Conservation (phyloP, 2,329 filamentous ascomycete species). For the Fusarium coffeatum region DNA sequence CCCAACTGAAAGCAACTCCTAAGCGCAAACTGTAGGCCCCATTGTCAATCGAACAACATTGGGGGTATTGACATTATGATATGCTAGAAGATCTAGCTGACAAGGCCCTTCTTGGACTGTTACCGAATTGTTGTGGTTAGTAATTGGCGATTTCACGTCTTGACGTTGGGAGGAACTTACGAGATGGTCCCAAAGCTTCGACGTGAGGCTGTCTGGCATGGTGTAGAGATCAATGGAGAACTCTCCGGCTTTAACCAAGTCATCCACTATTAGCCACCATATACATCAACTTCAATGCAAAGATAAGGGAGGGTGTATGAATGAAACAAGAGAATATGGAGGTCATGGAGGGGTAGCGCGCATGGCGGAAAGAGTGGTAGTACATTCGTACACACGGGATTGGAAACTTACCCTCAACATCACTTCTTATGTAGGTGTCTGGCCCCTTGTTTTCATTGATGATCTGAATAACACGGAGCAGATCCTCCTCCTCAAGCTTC, state of each 20-base stretch:
- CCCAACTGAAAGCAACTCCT: slow-evolving; percentile 36
- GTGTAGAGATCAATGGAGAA: slow-evolving; percentile 99
- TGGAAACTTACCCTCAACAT: slow-evolving; percentile 82
- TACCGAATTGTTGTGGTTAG: slow-evolving; percentile 6
- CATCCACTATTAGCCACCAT: slow-evolving; percentile 51
- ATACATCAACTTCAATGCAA: slow-evolving; percentile 48
- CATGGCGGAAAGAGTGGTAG: not conserved
- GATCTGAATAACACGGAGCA: slow-evolving; percentile 95
- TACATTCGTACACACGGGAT: not conserved
- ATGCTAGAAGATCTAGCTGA: slow-evolving; percentile 45
- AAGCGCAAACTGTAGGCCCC: slow-evolving; percentile 38
- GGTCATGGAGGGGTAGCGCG: not conserved
- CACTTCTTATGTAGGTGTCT: slow-evolving; percentile 96
- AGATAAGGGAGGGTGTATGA: slow-evolving; percentile 19
- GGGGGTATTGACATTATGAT: slow-evolving; percentile 35
- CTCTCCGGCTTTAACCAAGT: slow-evolving; percentile 77
- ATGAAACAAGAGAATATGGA: not conserved
- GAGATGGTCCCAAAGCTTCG: slow-evolving; percentile 93
- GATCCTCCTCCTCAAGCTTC: slow-evolving; percentile 90
- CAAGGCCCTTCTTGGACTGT: slow-evolving; percentile 57
- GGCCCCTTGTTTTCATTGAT: slow-evolving; percentile 96
- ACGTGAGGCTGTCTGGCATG: slow-evolving; percentile 88
- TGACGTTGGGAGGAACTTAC: slow-evolving; percentile 51
- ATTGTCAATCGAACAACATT: slow-evolving; percentile 34
- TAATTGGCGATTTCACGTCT: not conserved